Conservation (phyloP, 2,329 filamentous ascomycete species). For the Bipolaris bicolor region DNA sequence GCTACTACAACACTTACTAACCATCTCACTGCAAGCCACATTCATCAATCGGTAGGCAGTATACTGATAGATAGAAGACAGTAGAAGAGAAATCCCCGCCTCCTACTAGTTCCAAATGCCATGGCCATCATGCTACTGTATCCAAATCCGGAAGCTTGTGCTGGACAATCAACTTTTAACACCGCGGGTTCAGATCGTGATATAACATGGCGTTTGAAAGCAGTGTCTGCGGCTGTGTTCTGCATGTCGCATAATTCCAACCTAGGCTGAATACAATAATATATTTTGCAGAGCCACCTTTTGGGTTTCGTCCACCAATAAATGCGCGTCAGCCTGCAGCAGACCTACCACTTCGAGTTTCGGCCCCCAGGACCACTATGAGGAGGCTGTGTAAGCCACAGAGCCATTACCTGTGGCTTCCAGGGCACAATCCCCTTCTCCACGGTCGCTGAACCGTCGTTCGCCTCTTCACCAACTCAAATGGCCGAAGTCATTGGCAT, state of each 20-base stretch:
- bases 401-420: background rate
- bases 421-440: background rate
- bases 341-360: constrained; percentile 2
- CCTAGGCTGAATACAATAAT: background rate
- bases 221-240: background rate
- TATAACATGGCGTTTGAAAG: background rate
- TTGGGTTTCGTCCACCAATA: background rate
- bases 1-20: background rate
- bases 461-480: background rate
- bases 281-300: background rate
- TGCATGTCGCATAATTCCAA: background rate
- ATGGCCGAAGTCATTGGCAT: constrained; percentile 17
- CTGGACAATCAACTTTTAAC: background rate
- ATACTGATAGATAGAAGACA: too few relatives aligned
- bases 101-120: too few relatives aligned
- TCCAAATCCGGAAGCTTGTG: background rate
- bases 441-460: constrained; percentile 1
- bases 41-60: background rate
- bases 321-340: constrained; percentile 3
- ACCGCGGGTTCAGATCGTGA: background rate
- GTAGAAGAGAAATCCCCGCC: too few relatives aligned
- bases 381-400: constrained; percentile 16
- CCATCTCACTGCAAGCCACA: background rate
- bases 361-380: constrained; percentile 2
- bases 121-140: background rate